Conservation (phyloP, 352 stramenopile genomes). For the Globisporangium emineosum region DNA sequence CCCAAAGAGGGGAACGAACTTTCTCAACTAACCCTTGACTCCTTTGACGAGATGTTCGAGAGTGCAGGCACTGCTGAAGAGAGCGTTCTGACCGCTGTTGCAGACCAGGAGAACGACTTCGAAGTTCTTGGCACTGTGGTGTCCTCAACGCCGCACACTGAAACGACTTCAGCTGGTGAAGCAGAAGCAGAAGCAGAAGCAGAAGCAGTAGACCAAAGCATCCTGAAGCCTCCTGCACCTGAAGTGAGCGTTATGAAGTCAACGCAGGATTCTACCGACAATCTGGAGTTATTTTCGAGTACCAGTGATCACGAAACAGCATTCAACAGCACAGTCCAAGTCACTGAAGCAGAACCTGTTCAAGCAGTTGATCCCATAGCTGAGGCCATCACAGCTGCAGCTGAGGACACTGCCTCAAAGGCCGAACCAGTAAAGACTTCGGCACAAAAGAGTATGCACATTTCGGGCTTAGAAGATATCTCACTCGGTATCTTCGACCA, state of each 20-base stretch:
- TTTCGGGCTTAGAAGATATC: background rate
- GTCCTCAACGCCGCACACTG: background rate
- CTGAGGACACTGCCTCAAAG: background rate
- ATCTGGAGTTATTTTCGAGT: background rate
- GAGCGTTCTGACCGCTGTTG: background rate
- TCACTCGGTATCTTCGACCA: slow-evolving; percentile 11
- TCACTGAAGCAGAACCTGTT: background rate
- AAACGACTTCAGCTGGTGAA: background rate
- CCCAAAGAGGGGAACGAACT: background rate
- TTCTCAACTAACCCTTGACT: background rate
- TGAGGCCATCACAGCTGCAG: background rate
- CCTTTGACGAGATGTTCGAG: slow-evolving; percentile 8
- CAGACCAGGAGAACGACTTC: background rate
- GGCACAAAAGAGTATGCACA: background rate
- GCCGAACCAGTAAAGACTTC: background rate
- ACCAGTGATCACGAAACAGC: background rate
- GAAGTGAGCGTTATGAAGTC: background rate
- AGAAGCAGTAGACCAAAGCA: background rate
- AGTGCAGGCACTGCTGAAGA: background rate
- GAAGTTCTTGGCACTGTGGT: background rate
- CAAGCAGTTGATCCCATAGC: background rate
- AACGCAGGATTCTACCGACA: background rate
- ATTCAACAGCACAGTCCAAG: background rate
- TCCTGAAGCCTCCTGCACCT: background rate
- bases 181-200: background rate